Percentiles rank a stretch among this genome's conserved stretches.
Evolutionary conservation across 1,284 basidiomycete genomes (phyloP).

Genomic region (Puccinia novopanici): DNA sequence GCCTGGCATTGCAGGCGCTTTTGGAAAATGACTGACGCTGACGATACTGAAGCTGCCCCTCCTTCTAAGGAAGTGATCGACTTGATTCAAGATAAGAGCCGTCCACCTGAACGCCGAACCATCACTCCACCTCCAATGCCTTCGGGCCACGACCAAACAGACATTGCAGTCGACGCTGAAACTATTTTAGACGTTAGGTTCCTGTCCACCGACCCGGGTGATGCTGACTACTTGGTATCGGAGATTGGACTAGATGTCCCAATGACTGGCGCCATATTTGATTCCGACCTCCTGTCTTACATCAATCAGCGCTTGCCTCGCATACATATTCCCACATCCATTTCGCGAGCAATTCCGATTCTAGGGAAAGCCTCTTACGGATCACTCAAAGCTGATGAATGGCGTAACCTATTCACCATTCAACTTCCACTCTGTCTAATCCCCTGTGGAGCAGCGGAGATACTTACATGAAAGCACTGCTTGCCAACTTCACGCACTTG

Average conservation of each 20-base stretch:
- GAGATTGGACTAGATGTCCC: neutral
- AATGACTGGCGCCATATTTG: conserved; percentile 1
- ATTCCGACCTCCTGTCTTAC: neutral
- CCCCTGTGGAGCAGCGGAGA: neutral
- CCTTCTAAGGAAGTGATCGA: neutral
- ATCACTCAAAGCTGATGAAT: conserved; percentile 47
- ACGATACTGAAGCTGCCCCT: neutral
- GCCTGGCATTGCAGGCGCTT: conserved; percentile 17
- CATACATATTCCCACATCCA: conserved; percentile 17
- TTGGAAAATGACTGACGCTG: conserved; percentile 13
- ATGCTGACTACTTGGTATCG: neutral
- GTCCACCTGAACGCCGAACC: neutral
- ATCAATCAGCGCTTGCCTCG: conserved; percentile 15
- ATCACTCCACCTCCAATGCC: neutral
- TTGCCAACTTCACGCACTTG: conserved; percentile 6
- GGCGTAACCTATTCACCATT: conserved; percentile 34
- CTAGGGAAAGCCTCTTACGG: conserved; percentile 47
- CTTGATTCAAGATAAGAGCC: neutral
- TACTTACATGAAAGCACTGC: neutral
- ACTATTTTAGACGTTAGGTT: neutral
- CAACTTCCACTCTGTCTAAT: conserved; percentile 27
- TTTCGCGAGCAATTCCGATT: conserved; percentile 21
- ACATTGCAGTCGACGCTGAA: neutral
- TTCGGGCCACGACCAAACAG: neutral
- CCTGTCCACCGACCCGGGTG: conserved; percentile 8